Evolutionary conservation across 306 rosid genomes (phyloP), one percentile per base, ranked within the genome.

Genomic region (Potentilla sterilis): DNA sequence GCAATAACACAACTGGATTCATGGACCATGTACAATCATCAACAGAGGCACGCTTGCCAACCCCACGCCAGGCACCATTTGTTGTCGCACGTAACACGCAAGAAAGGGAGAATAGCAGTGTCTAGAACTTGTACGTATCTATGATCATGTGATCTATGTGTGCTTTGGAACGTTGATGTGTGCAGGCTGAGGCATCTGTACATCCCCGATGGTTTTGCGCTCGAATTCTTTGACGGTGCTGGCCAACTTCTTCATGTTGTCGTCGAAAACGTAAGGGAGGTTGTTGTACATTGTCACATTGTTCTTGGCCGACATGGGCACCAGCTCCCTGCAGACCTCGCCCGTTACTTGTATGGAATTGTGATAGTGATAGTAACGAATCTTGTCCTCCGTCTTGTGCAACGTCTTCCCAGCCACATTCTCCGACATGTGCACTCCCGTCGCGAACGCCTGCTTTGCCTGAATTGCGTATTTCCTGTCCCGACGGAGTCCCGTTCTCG

Each of bases 361-460:
- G 67, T 83, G 87, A 77, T 77, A 83, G 66, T 83, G 87, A 74
- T 80, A 83, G 67, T 83, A 83, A 18, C 82, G 77, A n/a, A 83
- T 83, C 73, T 52, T 77, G 14, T 79, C 70, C 77, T 83, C 87
- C 0, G 87, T 83, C 22, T 83, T 64, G 75, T 83, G 84, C 59
- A 70, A 52, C 11, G 84, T 83, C 38, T 80, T 83, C 7, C 87
- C 84, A 4, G 81, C 67, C 61, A 83, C 82, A 62, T 83, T 83
- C 68, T 83, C 84, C 5, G 87, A 83, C 87, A 83, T 83, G 84
- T 83, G 87, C 38, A 83, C 87, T 12, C 87, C 87, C 2, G 84
- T 83, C 4, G 84, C 81, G 44, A 76, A 83, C 6, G 84, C 87
- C 32, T 83, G 81, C 75, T 63, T 83, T 10, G 84, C 79, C 69